phyloP scores from a whole-genome alignment of 139 green algal species.

The Chlorella sorokiniana region DNA sequence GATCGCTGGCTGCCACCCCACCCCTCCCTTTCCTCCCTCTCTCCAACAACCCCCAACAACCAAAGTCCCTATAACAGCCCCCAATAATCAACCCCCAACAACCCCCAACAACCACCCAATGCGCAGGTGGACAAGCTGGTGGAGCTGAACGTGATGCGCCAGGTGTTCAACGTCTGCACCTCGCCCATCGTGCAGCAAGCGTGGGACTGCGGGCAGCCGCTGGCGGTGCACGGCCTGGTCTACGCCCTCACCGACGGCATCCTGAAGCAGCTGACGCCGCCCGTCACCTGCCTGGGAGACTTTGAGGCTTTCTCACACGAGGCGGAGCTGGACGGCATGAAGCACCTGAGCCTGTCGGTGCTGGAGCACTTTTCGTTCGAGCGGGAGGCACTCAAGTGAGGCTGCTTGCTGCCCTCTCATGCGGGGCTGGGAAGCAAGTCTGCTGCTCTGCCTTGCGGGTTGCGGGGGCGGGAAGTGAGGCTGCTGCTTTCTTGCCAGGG shows the following conservation, averaged over 20 bases:
- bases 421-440: no score
- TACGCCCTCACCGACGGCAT: slow-evolving; percentile 69
- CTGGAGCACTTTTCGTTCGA: slow-evolving; percentile 29
- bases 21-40: no score
- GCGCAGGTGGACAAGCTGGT: slow-evolving; percentile 52
- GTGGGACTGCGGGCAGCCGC: slow-evolving; percentile 72
- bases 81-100: no score
- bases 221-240: slow-evolving; percentile 74
- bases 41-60: no score
- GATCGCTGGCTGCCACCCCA: no score
- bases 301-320: slow-evolving; percentile 29
- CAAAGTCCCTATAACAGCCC: no score
- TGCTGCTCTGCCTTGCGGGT: no score
- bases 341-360: not conserved
- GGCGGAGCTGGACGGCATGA: slow-evolving; percentile 1
- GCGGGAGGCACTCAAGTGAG: slow-evolving; percentile 19
- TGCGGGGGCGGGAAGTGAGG: no score
- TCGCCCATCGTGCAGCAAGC: slow-evolving; percentile 71
- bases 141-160: slow-evolving; percentile 57
- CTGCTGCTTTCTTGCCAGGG: no score
- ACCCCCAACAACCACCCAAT: no score
- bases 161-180: slow-evolving; percentile 81
- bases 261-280: slow-evolving; percentile 43
- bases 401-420: not conserved
- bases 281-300: slow-evolving; percentile 40